Conservation (phyloP, 345 rosid species). For the Sapria himalayana region DNA sequence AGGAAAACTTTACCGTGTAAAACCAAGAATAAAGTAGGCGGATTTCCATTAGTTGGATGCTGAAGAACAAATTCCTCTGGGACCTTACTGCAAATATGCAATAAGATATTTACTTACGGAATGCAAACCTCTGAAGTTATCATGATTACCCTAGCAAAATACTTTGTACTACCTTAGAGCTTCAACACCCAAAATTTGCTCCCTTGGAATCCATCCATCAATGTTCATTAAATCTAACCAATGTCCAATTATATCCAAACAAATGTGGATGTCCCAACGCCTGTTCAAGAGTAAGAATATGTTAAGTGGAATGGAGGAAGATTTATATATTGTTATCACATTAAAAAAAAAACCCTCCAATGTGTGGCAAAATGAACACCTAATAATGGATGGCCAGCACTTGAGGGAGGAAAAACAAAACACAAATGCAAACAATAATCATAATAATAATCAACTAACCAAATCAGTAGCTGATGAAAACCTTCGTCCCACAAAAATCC, state of each 20-base stretch:
- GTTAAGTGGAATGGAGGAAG: neutral
- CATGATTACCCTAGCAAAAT: too few species aligned
- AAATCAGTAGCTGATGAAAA: conserved; percentile 68
- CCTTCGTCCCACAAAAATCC: conserved; percentile 99
- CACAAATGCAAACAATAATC: too few species aligned
- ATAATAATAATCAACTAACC: too few species aligned
- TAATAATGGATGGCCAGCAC: too few species aligned
- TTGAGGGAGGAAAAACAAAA: too few species aligned
- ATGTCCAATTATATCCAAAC: conserved; percentile 77
- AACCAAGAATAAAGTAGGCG: conserved; percentile 75
- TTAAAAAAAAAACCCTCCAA: too few species aligned
- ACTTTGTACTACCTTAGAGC: conserved; percentile 95
- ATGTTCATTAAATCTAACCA: conserved; percentile 90
- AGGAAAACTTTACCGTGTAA: conserved; percentile 34
- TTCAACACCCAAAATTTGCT: conserved; percentile 83
- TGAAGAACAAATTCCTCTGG: conserved; percentile 65
- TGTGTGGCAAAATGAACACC: too few species aligned
- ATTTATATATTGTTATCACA: conserved; percentile 5
- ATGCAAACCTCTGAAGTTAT: too few species aligned
- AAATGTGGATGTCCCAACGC: conserved; percentile 76
- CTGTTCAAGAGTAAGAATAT: conserved; percentile 21
- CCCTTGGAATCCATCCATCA: conserved; percentile 96
- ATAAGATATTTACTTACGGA: conserved; percentile 7
- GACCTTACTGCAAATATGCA: conserved; percentile 42
- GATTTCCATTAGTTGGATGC: conserved; percentile 71